Percentiles rank a stretch among this genome's conserved stretches.
Conservation (phyloP, 306 rosid genomes). For the Adenanthera pavonina region DNA sequence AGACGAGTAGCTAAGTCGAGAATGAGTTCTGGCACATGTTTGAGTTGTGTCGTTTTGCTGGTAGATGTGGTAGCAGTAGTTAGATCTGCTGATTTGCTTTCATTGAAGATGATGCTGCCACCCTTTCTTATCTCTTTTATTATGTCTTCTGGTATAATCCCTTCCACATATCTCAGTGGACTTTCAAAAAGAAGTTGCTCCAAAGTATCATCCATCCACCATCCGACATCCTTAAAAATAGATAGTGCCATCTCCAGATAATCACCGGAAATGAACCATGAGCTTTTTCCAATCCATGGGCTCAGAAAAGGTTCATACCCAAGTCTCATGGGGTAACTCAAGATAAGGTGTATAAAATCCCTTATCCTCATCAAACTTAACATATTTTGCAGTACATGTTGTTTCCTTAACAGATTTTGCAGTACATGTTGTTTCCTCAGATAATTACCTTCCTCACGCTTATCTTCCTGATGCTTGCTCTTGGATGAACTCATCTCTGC, state of each 20-base stretch:
- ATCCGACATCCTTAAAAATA: no score
- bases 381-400: no score
- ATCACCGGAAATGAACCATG: background rate
- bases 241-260: background rate
- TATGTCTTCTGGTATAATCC: background rate
- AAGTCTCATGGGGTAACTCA: conserved; percentile 9
- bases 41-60: background rate
- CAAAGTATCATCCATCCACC: no score
- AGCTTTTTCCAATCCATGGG: background rate
- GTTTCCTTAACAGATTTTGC: no score
- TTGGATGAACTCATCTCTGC: background rate
- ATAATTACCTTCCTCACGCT: no score
- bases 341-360: background rate
- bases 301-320: background rate
- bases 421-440: background rate
- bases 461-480: background rate
- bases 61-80: background rate
- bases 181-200: background rate
- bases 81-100: background rate
- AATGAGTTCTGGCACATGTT: background rate
- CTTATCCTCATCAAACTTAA: background rate
- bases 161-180: background rate
- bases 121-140: background rate
- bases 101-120: background rate
- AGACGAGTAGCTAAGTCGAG: background rate